phyloP scores from a whole-genome alignment of 163 green algal species.

The Volvox carteri region DNA sequence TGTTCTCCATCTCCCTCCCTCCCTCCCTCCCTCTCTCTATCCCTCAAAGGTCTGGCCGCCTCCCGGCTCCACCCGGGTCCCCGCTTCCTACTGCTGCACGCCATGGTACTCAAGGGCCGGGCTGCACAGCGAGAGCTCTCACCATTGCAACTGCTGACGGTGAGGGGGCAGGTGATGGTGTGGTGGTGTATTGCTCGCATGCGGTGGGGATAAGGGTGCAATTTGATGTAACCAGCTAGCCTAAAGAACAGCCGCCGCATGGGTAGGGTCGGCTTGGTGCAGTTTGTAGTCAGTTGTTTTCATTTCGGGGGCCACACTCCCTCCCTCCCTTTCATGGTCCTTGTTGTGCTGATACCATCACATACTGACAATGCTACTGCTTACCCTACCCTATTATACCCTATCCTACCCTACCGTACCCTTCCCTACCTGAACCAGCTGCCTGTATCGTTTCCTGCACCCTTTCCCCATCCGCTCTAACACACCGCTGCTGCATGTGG shows the following conservation, averaged over 20 bases:
- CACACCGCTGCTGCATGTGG: background rate
- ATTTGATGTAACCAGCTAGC: background rate
- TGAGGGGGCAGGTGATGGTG: background rate
- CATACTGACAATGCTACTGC: no score
- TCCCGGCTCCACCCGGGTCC: background rate
- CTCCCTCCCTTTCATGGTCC: background rate
- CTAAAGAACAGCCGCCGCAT: no score
- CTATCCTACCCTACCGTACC: no score
- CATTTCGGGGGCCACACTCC: background rate
- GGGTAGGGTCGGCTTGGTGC: no score
- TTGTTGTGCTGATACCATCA: no score
- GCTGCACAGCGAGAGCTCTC: background rate
- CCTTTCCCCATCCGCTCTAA: background rate
- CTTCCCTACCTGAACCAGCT: background rate
- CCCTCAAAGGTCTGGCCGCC: background rate
- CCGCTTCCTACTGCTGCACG: conserved; percentile 21
- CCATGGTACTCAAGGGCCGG: background rate
- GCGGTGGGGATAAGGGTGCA: background rate
- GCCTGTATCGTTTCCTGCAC: background rate
- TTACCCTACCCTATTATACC: no score
- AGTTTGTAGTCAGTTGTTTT: no score
- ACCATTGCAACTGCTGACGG: background rate
- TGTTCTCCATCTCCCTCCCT: no score
- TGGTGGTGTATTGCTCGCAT: background rate
- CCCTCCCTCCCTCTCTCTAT: background rate